Conservation (phyloP, 1,284 basidiomycete genomes). For the Heliocybe sulcata region DNA sequence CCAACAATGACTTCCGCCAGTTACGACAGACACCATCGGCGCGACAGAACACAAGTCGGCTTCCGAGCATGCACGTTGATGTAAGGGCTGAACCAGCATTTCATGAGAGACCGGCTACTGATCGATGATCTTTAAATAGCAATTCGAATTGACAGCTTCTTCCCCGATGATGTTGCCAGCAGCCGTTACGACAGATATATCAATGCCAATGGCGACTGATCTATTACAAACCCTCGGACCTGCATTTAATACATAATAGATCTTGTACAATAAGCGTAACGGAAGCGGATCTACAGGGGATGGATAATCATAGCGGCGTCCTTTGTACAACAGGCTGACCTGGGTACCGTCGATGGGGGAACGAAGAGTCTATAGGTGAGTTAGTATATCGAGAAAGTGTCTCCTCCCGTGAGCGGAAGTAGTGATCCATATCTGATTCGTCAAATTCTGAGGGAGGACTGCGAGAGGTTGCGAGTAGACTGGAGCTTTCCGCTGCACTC, state of each 20-base stretch:
- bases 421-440: slow-evolving; percentile 67
- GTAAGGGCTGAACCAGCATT: slow-evolving; percentile 34
- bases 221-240: neutral
- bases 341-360: neutral
- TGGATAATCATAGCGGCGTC: neutral
- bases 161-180: slow-evolving; percentile 2
- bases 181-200: neutral
- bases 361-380: neutral
- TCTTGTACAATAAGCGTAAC: neutral
- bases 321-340: neutral
- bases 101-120: neutral
- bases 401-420: slow-evolving; percentile 55
- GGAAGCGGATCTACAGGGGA: neutral
- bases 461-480: slow-evolving; percentile 20
- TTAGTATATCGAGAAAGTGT: slow-evolving; percentile 21
- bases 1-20: slow-evolving; percentile 70
- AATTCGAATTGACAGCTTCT: slow-evolving; percentile 9
- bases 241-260: slow-evolving; percentile 2
- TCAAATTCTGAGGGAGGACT: slow-evolving; percentile 59
- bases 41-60: slow-evolving; percentile 71
- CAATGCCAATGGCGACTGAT: slow-evolving; percentile 1
- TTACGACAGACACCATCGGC: slow-evolving; percentile 57
- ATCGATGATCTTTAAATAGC: slow-evolving; percentile 6
- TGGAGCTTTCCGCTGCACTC: slow-evolving; percentile 8
- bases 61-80: slow-evolving; percentile 74